These are phyloP conservation scores for Pseudocercospora cruenta DNA, from an alignment of 2,329 filamentous ascomycete genomes.

Conservation along the genomic window DNA sequence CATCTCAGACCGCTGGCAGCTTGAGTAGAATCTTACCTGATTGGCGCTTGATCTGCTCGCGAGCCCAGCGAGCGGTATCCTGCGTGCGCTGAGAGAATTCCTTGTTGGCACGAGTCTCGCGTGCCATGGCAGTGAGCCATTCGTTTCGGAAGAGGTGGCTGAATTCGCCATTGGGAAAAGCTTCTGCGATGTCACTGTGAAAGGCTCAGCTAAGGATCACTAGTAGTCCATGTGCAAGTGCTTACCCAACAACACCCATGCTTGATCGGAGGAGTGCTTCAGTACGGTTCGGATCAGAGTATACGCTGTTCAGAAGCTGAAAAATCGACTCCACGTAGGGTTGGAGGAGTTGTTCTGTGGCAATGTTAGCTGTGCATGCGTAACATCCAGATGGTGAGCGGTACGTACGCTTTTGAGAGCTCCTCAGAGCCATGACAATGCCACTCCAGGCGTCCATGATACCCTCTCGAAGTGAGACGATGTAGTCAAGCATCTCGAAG, in stretches of 20 bases:
- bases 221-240: conserved; percentile 23
- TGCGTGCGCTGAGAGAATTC: conserved; percentile 84
- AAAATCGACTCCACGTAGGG: conserved; percentile 86
- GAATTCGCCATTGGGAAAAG: conserved; percentile 89
- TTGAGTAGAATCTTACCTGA: conserved; percentile 34
- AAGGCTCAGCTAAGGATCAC: conserved; percentile 42
- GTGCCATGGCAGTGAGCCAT: conserved; percentile 87
- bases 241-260: conserved; percentile 96
- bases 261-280: conserved; percentile 89
- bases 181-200: conserved; percentile 83
- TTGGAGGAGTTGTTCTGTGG: conserved; percentile 67
- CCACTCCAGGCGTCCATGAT: conserved; percentile 99
- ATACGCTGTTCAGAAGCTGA: conserved; percentile 78
- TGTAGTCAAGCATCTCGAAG: conserved; percentile 96
- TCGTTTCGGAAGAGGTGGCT: conserved; percentile 83
- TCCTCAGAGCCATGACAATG: conserved; percentile 92
- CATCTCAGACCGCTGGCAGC: background rate
- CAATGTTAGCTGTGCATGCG: conserved; percentile 35
- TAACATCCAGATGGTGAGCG: background rate
- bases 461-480: conserved; percentile 90
- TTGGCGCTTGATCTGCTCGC: conserved; percentile 96
- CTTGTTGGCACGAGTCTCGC: conserved; percentile 86
- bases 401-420: conserved; percentile 71
- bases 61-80: conserved; percentile 94
- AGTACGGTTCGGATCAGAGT: conserved; percentile 81